These are phyloP conservation scores for Trichoderma hamatum DNA, from an alignment of 2,329 filamentous ascomycete species.

Conservation along the genomic window DNA sequence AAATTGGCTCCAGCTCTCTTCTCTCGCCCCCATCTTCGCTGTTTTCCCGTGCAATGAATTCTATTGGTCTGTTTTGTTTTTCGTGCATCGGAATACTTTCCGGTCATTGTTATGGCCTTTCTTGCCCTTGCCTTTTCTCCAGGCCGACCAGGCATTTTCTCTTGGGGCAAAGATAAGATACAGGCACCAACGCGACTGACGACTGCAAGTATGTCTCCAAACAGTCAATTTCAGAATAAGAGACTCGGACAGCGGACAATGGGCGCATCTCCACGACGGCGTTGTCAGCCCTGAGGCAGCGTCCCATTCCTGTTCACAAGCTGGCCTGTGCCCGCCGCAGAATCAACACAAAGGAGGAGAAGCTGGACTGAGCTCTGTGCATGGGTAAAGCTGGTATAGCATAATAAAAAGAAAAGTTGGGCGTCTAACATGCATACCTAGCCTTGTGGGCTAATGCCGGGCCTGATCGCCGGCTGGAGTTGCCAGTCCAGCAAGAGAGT, in stretches of 20 bases:
- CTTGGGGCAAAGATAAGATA: background rate
- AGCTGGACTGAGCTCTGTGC: constrained; percentile 3
- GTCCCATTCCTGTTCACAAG: constrained; percentile 1
- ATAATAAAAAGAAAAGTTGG: background rate
- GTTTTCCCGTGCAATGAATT: background rate
- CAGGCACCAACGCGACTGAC: background rate
- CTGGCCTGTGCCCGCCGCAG: constrained; percentile 19
- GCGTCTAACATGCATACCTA: constrained; percentile 19
- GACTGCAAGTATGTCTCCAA: background rate
- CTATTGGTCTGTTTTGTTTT: background rate
- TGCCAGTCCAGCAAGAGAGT: constrained; percentile 3
- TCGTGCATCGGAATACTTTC: background rate
- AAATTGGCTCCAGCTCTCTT: background rate
- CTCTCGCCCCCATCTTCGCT: background rate
- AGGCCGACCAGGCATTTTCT: background rate
- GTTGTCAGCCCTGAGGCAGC: constrained; percentile 1
- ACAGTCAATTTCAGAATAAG: background rate
- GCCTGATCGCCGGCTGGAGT: constrained; percentile 1
- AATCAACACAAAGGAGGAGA: constrained; percentile 11
- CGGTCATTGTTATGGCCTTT: background rate
- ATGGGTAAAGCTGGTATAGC: constrained; percentile 3
- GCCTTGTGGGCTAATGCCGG: constrained; percentile 15
- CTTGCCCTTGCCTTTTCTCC: background rate
- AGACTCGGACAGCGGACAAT: constrained; percentile 10
- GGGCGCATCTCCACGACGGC: constrained; percentile 11